phyloP scores from a whole-genome alignment of 352 stramenopile genomes.

The Phytophthora constricta region DNA sequence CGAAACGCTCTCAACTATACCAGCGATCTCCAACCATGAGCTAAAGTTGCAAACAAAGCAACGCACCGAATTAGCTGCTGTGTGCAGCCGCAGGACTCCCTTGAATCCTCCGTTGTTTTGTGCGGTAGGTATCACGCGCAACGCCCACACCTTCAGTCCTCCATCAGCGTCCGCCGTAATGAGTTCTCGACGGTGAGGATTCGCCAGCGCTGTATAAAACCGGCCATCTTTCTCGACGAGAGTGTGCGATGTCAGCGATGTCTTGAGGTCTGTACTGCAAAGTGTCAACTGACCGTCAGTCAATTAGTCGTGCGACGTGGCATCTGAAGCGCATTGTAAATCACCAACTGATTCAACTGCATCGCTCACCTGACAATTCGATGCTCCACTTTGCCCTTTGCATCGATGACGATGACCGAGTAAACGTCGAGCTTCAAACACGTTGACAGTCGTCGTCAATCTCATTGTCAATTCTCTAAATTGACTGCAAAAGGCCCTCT shows the following conservation, averaged over 20 bases:
- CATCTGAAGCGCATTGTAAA: not conserved
- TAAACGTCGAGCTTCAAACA: conserved; percentile 52
- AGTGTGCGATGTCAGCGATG: conserved; percentile 40
- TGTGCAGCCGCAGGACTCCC: conserved; percentile 60
- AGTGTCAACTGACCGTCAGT: not conserved
- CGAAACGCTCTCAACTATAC: too few relatives aligned
- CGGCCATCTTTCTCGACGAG: conserved; percentile 33
- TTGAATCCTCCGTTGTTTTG: conserved; percentile 43
- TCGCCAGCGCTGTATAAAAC: conserved; percentile 45
- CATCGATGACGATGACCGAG: conserved; percentile 38
- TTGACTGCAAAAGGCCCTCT: too few relatives aligned
- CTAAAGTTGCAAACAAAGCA: not conserved
- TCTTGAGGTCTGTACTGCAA: conserved; percentile 51
- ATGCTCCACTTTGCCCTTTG: conserved; percentile 43
- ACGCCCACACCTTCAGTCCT: conserved; percentile 60
- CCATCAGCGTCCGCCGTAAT: conserved; percentile 60
- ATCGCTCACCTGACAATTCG: conserved; percentile 56
- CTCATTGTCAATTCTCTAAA: too few relatives aligned
- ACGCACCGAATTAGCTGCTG: conserved; percentile 39
- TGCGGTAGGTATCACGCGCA: conserved; percentile 34
- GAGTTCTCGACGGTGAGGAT: conserved; percentile 50
- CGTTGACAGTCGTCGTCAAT: not conserved
- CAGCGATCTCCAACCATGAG: too few relatives aligned
- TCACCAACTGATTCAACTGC: too few relatives aligned
- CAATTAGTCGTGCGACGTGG: not conserved